A percentile compares a stretch with the other conserved stretches of the same genome.
These are phyloP conservation scores for Theileria equi DNA, from an alignment of 169 alveolate genomes.

Conservation along the genomic window DNA sequence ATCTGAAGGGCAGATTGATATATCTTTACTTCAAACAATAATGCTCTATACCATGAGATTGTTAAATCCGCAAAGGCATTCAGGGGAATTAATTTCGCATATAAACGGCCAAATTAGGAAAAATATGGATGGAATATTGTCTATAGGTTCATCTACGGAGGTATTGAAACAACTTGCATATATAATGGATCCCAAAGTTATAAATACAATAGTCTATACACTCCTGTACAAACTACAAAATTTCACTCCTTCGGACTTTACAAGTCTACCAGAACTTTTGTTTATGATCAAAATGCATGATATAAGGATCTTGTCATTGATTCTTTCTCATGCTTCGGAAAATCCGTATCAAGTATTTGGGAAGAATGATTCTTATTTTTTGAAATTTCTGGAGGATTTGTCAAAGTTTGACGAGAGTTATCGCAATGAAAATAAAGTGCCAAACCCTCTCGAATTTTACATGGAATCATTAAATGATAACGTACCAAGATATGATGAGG, in stretches of 20 bases:
- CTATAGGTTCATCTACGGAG: conserved; percentile 5
- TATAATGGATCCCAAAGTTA: conserved; percentile 18
- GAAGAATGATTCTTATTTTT: neutral
- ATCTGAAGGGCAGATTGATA: neutral
- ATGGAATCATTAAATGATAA: neutral
- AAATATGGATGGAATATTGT: neutral
- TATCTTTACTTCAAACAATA: neutral
- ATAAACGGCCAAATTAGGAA: conserved; percentile 20
- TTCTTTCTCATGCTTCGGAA: neutral
- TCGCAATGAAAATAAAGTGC: neutral
- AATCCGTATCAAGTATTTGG: neutral
- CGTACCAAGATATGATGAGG: neutral
- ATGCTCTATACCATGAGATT: neutral
- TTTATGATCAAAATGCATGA: conserved; percentile 16
- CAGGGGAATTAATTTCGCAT: neutral
- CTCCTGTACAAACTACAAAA: neutral
- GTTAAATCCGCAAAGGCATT: neutral
- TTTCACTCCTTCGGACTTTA: conserved; percentile 3
- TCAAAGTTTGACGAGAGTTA: neutral
- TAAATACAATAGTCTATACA: conserved; percentile 30
- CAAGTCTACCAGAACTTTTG: conserved; percentile 15
- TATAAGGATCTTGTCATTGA: neutral
- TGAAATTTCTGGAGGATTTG: conserved; percentile 6
- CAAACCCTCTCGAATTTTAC: neutral
- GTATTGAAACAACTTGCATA: conserved; percentile 5